These are phyloP conservation scores for Nemophila menziesii DNA, from an alignment of 257 asterid species.

Conservation along the genomic window DNA sequence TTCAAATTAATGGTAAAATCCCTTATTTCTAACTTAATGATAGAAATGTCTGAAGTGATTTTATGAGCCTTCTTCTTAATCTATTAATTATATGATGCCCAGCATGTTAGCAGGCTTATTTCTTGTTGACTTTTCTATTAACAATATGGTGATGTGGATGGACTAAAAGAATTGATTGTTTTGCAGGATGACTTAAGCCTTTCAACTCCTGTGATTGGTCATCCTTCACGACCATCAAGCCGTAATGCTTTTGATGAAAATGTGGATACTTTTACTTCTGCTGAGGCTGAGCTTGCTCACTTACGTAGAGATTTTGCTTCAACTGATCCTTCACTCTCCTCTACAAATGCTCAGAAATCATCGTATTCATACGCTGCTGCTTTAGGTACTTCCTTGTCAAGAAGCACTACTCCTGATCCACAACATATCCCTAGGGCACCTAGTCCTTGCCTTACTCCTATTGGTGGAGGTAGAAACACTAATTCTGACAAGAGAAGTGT, in stretches of 20 bases:
- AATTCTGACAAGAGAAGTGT: constrained; percentile 10
- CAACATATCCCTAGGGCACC: constrained; percentile 15
- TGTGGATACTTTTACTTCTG: constrained; percentile 6
- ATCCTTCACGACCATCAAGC: constrained; percentile 14
- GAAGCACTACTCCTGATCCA: constrained; percentile 17
- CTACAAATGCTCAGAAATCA: constrained; percentile 5
- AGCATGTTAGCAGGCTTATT: no score
- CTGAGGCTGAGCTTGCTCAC: constrained; percentile 11
- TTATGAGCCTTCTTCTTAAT: no score
- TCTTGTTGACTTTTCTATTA: no score
- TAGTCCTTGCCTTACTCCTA: constrained; percentile 11
- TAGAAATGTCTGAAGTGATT: no score
- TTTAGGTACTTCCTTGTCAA: constrained; percentile 16
- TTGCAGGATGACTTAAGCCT: constrained; percentile 14
- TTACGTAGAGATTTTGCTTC: constrained; percentile 6
- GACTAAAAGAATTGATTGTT: neutral
- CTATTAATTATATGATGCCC: no score
- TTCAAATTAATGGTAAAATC: no score
- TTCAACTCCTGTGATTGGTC: constrained; percentile 3
- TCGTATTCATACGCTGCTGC: constrained; percentile 16
- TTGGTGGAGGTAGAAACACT: constrained; percentile 8
- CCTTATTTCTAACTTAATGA: no score
- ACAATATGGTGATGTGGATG: neutral
- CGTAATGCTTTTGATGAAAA: constrained; percentile 10
- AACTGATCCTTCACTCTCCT: constrained; percentile 2